phyloP scores from a whole-genome alignment of 306 rosid species.

The Castanea crenata region DNA sequence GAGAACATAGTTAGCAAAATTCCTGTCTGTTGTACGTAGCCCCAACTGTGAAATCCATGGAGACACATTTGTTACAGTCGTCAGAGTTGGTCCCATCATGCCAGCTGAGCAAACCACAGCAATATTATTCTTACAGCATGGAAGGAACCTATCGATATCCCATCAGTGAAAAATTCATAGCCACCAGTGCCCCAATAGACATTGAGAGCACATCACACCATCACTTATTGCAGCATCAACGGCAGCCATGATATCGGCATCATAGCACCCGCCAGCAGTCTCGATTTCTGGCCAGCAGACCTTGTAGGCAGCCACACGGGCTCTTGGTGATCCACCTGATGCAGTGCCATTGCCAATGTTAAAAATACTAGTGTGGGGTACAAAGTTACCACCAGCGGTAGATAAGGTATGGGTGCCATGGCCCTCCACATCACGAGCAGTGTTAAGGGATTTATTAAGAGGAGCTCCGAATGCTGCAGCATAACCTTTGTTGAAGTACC shows the following conservation, averaged over 20 bases:
- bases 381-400: conserved; percentile 78
- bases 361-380: conserved; percentile 34
- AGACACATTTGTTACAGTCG: conserved; percentile 45
- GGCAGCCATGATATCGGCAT: conserved; percentile 56
- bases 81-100: conserved; percentile 51
- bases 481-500: conserved; percentile 59
- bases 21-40: conserved; percentile 69
- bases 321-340: conserved; percentile 84
- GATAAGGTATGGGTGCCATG: conserved; percentile 92
- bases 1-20: conserved; percentile 37
- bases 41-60: conserved; percentile 77
- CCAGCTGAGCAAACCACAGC: conserved; percentile 55
- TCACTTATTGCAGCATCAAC: conserved; percentile 69
- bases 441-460: not conserved
- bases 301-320: conserved; percentile 76
- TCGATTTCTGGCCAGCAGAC: conserved; percentile 55
- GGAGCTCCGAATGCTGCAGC: not conserved
- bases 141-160: conserved; percentile 48
- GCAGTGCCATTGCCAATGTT: conserved; percentile 76
- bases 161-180: conserved; percentile 26
- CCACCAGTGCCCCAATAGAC: conserved; percentile 31
- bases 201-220: conserved; percentile 59
- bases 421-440: conserved; percentile 57
- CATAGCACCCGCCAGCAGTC: conserved; percentile 27
- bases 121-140: conserved; percentile 54